phyloP scores from a whole-genome alignment of 768 basidiomycete genomes.

The Trametes villosa region DNA sequence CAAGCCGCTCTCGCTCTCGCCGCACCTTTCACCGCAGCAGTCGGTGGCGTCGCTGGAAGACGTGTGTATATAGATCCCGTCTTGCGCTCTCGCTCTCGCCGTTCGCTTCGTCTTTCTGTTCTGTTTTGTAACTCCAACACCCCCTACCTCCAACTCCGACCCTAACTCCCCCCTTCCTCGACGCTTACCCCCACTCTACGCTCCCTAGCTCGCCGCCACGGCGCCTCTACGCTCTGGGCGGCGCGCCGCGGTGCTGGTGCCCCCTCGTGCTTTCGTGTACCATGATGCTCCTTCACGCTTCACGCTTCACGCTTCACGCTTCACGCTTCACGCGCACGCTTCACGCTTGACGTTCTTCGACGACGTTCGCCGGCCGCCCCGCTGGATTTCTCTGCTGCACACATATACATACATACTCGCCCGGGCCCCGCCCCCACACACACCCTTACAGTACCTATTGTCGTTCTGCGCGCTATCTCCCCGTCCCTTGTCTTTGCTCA shows the following conservation, averaged over 20 bases:
- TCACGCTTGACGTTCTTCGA: constrained; percentile 6
- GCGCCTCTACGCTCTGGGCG: neutral
- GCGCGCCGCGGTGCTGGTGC: neutral
- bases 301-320: neutral
- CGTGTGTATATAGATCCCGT: constrained; percentile 10
- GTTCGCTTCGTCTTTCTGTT: neutral
- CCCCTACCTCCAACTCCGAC: no score
- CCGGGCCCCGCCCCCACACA: neutral
- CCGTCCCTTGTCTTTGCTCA: neutral
- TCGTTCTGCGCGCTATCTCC: neutral
- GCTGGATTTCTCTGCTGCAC: no score
- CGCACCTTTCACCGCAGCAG: constrained; percentile 19
- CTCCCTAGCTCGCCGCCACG: neutral
- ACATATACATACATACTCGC: neutral
- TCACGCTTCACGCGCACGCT: neutral
- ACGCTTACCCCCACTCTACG: neutral
- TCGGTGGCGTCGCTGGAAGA: constrained; percentile 21
- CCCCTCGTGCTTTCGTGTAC: constrained; percentile 5
- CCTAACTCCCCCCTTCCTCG: neutral
- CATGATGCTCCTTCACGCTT: constrained; percentile 5
- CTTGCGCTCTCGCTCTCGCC: neutral
- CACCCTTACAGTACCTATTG: constrained; percentile 3
- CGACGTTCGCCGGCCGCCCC: constrained; percentile 5
- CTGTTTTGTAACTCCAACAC: no score
- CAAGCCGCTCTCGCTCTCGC: constrained; percentile 20